Conservation (phyloP, 495 filamentous ascomycete species). For the Hyaloscypha bicolor region DNA sequence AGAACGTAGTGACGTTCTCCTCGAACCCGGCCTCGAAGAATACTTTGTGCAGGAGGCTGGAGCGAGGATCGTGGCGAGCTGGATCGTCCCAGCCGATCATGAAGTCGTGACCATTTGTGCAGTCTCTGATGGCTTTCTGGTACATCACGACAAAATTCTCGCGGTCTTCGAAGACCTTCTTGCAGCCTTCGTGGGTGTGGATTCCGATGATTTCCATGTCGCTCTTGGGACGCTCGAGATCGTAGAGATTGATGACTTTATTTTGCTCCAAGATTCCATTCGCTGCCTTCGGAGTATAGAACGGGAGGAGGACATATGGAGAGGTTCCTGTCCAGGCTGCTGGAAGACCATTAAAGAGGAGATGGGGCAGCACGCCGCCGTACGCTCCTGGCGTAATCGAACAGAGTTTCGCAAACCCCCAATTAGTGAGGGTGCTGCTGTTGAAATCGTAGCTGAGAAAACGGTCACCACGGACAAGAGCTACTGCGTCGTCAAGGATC, state of each 20-base stretch:
- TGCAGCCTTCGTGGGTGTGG: conserved; percentile 43
- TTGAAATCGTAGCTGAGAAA: conserved; percentile 80
- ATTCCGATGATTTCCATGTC: conserved; percentile 36
- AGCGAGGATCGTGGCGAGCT: conserved; percentile 37
- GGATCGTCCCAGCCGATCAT: conserved; percentile 45
- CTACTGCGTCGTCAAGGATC: conserved; percentile 83
- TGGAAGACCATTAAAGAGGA: conserved; percentile 33
- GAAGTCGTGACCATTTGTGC: conserved; percentile 42
- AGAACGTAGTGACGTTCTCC: conserved; percentile 38
- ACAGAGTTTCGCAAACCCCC: conserved; percentile 65
- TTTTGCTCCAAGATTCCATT: conserved; percentile 60
- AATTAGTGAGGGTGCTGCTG: conserved; percentile 77
- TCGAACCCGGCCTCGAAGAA: conserved; percentile 46
- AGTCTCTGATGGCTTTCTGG: conserved; percentile 39
- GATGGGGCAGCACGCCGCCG: conserved; percentile 51
- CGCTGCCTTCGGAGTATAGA: conserved; percentile 42
- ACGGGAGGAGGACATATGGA: conserved; percentile 42
- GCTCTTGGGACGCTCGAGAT: conserved; percentile 35
- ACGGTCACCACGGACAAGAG: conserved; percentile 80
- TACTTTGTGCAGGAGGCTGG: conserved; percentile 38
- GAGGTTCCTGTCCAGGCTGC: conserved; percentile 35
- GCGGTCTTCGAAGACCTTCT: conserved; percentile 41
- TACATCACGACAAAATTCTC: conserved; percentile 45
- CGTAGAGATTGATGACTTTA: conserved; percentile 41
- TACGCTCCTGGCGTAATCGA: conserved; percentile 63